phyloP scores from a whole-genome alignment of 257 asterid species.

The Przewalskia tangutica region DNA sequence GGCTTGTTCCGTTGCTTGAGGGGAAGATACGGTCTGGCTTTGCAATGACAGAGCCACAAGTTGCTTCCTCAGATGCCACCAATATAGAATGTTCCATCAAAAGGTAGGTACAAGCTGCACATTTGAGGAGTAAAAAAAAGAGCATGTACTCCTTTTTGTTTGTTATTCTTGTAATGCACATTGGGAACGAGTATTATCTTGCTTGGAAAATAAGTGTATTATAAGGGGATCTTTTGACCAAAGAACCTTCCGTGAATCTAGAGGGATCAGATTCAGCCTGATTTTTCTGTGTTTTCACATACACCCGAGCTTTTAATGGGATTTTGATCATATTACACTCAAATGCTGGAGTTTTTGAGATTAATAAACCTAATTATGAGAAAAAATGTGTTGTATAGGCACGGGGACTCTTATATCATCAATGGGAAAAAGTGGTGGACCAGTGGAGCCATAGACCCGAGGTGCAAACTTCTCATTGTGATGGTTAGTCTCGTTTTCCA shows the following conservation, averaged over 20 bases:
- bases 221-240: not conserved
- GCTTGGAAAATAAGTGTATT: not conserved
- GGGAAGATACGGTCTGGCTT: slow-evolving; percentile 89
- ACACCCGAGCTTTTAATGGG: not conserved
- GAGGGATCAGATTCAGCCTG: not conserved
- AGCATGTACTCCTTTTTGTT: not conserved
- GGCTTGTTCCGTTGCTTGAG: slow-evolving; percentile 96
- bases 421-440: slow-evolving; percentile 99
- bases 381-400: slow-evolving; percentile 25
- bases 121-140: not conserved
- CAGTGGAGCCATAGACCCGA: slow-evolving; percentile 98
- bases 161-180: not conserved
- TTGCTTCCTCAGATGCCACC: slow-evolving; percentile 97
- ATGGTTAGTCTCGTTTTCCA: slow-evolving; percentile 48
- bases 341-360: not conserved
- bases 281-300: not conserved
- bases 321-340: not conserved
- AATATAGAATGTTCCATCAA: slow-evolving; percentile 86
- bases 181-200: not conserved
- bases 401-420: slow-evolving; percentile 66
- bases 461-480: slow-evolving; percentile 87
- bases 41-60: slow-evolving; percentile 98
- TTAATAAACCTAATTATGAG: not conserved
- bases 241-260: not conserved
- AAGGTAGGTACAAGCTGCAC: slow-evolving; percentile 33